Base-by-base conservation (phyloP, 164 flowering plant species). In the Berberis vulgaris region DNA sequence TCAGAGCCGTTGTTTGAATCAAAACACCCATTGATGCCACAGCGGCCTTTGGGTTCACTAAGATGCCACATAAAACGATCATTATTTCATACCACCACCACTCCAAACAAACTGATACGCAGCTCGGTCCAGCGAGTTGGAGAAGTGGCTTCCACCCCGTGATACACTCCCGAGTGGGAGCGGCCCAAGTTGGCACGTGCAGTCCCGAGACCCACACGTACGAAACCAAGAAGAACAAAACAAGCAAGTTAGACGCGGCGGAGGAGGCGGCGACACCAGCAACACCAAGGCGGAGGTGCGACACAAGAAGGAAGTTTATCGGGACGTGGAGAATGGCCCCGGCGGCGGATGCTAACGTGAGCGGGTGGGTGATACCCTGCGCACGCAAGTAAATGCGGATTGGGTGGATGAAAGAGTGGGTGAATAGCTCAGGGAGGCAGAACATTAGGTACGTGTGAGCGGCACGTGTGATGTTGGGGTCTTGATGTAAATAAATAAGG, bases 41-140 rank as follows among this genome's bases (percentile, higher is more conserved):
- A 1, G 88, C 72, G 0, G 94, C 71, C 43, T 74, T 86, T 10
- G 97, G 96, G 78, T 84, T 72, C 53, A 66, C 72, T 5, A 93
- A 65, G 0, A 88, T 78, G 1, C 98, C 98, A 62, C 96, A 88
- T 12, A 93, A 59, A 1, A 93, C 78, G 61, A 86, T 92, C 91
- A 92, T 88, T 74, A 92, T 84, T 84, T 91, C 97, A 63, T 91
- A 91, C 98, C 96, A 91, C 96, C 98, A 91, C 98, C 98, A 92
- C 69, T 93, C 98, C 60, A 93, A 70, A 53, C 97, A 93, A 3
- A 90, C 96, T 4, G 98, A 93, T 0, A 85, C 81, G 73, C 98
- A 90, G 79, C 96, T 93, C 49, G 98, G 96, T 9, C 73, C 83
- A 3, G 98, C 86, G 7, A 93, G 83, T 63, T 67, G 64, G 11